phyloP scores from a whole-genome alignment of 176 grass and related monocot genomes.

The Echinochloa phyllopogon region DNA sequence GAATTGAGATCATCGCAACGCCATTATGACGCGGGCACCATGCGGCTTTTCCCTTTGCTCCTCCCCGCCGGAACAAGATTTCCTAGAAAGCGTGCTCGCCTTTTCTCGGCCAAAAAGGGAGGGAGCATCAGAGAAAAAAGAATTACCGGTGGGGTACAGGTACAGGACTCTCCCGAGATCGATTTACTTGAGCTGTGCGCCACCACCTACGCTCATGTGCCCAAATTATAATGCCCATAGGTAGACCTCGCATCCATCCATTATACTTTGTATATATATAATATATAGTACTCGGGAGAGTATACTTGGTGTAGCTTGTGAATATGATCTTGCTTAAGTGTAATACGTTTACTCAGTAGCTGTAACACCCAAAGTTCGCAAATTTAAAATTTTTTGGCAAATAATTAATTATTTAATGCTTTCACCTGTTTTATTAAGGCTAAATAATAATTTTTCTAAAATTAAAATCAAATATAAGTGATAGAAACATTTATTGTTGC shows the following conservation, averaged over 20 bases:
- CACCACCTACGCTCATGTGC: constrained; percentile 1
- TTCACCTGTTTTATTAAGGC: too few species aligned
- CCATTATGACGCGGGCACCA: constrained; percentile 51
- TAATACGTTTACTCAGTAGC: too few species aligned
- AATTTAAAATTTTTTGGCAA: too few species aligned
- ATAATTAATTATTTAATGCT: too few species aligned
- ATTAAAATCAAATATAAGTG: too few species aligned
- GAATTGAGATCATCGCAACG: constrained; percentile 57
- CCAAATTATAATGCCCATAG: constrained; percentile 20
- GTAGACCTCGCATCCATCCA: neutral
- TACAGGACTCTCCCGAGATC: neutral
- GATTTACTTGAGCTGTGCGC: constrained; percentile 52
- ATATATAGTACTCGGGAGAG: too few species aligned
- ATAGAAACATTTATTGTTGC: too few species aligned
- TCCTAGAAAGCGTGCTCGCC: constrained; percentile 56
- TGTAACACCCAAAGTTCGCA: too few species aligned
- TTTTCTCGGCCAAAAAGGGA: constrained; percentile 32
- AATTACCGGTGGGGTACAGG: neutral
- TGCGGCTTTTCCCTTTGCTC: constrained; percentile 30
- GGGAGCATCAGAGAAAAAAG: constrained; percentile 23
- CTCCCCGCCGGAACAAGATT: constrained; percentile 46
- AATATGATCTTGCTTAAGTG: too few species aligned
- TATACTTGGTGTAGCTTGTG: too few species aligned
- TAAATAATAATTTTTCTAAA: too few species aligned
- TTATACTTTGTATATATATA: too few species aligned